Evolutionary conservation across 179 eudicot species (phyloP).

Genomic region (Gypsophila paniculata): DNA sequence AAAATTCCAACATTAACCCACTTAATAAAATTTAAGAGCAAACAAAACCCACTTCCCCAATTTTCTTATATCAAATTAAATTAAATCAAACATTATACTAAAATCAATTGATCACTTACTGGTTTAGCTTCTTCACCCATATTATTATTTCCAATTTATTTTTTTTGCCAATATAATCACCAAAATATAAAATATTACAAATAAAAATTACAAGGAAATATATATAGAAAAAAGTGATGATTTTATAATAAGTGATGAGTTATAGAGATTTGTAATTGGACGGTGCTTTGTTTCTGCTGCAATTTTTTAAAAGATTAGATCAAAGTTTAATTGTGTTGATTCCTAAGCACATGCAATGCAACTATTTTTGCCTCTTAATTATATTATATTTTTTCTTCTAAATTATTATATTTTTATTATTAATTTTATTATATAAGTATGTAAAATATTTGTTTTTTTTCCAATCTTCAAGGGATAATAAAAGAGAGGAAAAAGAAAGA

Average conservation of each 20-base stretch:
- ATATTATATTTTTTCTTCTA: background rate
- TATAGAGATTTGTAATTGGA: conserved; percentile 33
- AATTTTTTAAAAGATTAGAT: conserved; percentile 23
- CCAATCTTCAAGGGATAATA: conserved; percentile 10
- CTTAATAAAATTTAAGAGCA: too few relatives aligned
- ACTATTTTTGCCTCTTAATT: conserved; percentile 20
- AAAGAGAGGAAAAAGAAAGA: conserved; percentile 21
- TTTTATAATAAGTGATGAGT: conserved; percentile 11
- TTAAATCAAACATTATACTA: background rate
- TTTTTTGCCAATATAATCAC: background rate
- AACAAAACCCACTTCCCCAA: too few relatives aligned
- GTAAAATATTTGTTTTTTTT: too few relatives aligned
- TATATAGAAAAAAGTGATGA: conserved; percentile 15
- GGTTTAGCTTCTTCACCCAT: conserved; percentile 85
- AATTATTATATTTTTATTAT: background rate
- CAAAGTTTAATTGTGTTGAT: conserved; percentile 31
- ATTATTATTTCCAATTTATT: too few relatives aligned
- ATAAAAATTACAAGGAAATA: background rate
- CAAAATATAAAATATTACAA: too few relatives aligned
- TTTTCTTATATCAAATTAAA: background rate
- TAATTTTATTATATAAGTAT: too few relatives aligned
- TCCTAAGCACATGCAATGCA: conserved; percentile 70
- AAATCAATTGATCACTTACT: conserved; percentile 32
- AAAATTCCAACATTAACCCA: background rate
- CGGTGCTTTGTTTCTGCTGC: conserved; percentile 35